Base-by-base conservation (phyloP, 495 filamentous ascomycete species). In the Chaetomium cochliodes region DNA sequence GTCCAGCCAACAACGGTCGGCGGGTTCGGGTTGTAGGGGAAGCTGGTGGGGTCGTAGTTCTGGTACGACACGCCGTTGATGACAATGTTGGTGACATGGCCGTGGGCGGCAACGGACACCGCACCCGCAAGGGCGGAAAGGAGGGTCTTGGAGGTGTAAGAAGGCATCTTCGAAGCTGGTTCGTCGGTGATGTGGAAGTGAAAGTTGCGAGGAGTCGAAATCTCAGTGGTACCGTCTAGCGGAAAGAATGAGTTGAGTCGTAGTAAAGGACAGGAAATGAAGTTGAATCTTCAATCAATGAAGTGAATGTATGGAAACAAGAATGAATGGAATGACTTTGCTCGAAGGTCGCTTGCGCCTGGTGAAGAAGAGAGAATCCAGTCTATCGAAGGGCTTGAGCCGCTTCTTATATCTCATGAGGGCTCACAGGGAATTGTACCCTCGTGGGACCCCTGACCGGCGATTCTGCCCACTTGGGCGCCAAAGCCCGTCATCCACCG, bases 51-150 rank as follows among this genome's bases (percentile, higher is more conserved):
- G 54, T 82, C 76, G 51, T 72, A 80, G 44, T 68, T 69, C 39
- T 58, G 41, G 64, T 78, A 83, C 55, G 77, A 84, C 23, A 75
- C 73, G 23, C 85, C 87, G 68, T 87, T 85, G 63, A 84, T 80
- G 57, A 87, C 78, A 66, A 86, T 80, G 64, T 85, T 83, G 16
- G 73, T 77, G 26, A 88, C 85, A 59, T 82, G 84, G 46, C 87
- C 87, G 74, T 90, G 87, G 61, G 83, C 85, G 62, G 80, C 78
- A 47, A 87, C 85, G 46, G 82, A 69, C 41, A 81, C 74, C 60
- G 81, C 77, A 63, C 81, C 80, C 51, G 79, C 80, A 60, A 88
- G 72, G 67, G 79, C 70, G 33, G 83, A 53, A 53, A 74, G 64
- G 47, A 74, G 60, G 51, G 68, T 59, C 67, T 69, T 72, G 64